Evolutionary conservation across 2,329 filamentous ascomycete genomes (phyloP), one percentile per base, ranked within the genome.

Genomic region (Ilyonectria sp.): DNA sequence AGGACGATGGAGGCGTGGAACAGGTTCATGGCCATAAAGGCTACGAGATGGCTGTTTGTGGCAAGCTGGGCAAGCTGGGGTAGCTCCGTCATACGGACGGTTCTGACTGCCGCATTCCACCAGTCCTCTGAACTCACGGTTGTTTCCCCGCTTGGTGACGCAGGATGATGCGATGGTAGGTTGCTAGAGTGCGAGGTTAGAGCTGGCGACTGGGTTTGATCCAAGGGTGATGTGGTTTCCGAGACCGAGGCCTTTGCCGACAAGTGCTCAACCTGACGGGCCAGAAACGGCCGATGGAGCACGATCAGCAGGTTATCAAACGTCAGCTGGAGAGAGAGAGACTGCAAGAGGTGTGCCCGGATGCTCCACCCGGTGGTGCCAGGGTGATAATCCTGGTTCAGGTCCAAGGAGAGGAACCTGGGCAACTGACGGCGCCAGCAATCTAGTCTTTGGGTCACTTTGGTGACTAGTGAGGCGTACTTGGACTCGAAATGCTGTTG

Each of bases 1-100:
- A 85, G 75, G 11, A 84, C 82, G 26, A 84, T 80, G 6, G 82
- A 80, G 1, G 82, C 80, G 54, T 83, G 83, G 75, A 84, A 84
- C 11, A 84, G 66, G 60, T 84, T 84, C 68, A 84, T 83, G 3
- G 80, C 83, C 19, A 84, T 71, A 62, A 84, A 84, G 6, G 82
- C 79, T 6, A 82, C 80, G 4, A 83, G 74, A 66, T 85, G 82
- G n/a, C 79, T 83, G 17, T 82, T 79, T 0, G 77, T 80, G 5
- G 82, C 82, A 7, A 80, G 71, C 46, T 80, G 77, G 19, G 78
- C 76, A 6, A 84, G 77, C 29, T 75, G 70, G 13, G 77, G 73
- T 37, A 77, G 65, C 46, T 78, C 66, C 2, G 79, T 81, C 2
- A 84, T 75, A 21, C 74, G 77, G 0, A 82, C 81, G 6, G 80